Evolutionary conservation across 345 rosid species (phyloP), one percentile per base, ranked within the genome.

Genomic region (Rhizophora apiculata): DNA sequence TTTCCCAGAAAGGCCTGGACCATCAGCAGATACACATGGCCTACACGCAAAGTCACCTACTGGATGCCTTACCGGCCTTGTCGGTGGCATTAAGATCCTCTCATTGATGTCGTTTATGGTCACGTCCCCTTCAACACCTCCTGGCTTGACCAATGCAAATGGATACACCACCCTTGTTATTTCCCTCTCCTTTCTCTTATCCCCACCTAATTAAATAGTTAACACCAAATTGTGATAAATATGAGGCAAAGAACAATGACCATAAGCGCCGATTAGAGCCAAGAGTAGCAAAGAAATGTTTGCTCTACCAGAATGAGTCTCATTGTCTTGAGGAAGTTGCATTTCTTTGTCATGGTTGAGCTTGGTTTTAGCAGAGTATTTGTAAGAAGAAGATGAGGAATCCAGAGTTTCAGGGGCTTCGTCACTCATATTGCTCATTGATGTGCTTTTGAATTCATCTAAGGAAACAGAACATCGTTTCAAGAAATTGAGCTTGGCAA

Each of bases 91-190:
- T 60, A 87, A 62, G 37, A 92, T 85, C 79, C 89, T 90, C 81
- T 85, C 80, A 21, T 95, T 95, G 55, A 95, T 92, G 73, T 95
- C 97, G 67, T 86, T 85, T 61, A 95, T 64, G 8, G 96, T 95
- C 78, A 88, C 73, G 64, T 88, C 96, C 0, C 96, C 92, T 72
- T 92, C 97, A 0, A 39, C 39, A 29, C 96, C 97, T 66, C 99
- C 97, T 20, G 99, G 99, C 70, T 95, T 95, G 79, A 95, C 97
- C 78, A 95, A 34, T 58, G 97, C 96, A 75, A 95, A 95, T 68
- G 99, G 99, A 39, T 95, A 92, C 68, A 87, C 96, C 39, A 89
- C 82, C 71, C 86, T 88, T 30, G 74, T 80, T 51, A 74, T 60
- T 77, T 72, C 71, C 58, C 80, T 79, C 72, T 75, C 79, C 83